Percentiles rank a stretch among this genome's conserved stretches.
These are phyloP conservation scores for Pyrenophora teres DNA, from an alignment of 2,329 filamentous ascomycete species.

Conservation along the genomic window DNA sequence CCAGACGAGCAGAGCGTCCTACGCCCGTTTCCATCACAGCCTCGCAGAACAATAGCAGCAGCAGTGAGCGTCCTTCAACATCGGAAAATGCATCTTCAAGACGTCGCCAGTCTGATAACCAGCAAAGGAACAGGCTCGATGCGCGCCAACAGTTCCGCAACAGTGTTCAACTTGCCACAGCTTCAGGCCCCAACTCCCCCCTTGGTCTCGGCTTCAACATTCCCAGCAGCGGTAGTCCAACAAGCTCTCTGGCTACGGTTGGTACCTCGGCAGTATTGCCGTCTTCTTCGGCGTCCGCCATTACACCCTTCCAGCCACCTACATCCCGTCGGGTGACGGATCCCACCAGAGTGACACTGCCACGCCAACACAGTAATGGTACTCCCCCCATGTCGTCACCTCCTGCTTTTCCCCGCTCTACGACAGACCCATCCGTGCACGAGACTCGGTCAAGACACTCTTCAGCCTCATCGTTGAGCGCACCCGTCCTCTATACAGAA, in stretches of 20 bases:
- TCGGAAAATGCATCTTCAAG: slow-evolving; percentile 29
- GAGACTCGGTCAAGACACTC: slow-evolving; percentile 25
- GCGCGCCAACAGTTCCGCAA: slow-evolving; percentile 42
- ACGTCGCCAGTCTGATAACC: slow-evolving; percentile 48
- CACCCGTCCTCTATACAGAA: slow-evolving; percentile 61
- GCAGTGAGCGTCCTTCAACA: slow-evolving; percentile 50
- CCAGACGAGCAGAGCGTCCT: slow-evolving; percentile 40
- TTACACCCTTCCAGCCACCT: slow-evolving; percentile 21
- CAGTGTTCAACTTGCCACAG: slow-evolving; percentile 30
- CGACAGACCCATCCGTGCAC: slow-evolving; percentile 31
- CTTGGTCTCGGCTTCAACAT: slow-evolving; percentile 34
- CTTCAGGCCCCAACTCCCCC: slow-evolving; percentile 39
- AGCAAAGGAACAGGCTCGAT: slow-evolving; percentile 52
- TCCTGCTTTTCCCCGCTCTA: slow-evolving; percentile 36
- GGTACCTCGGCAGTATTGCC: slow-evolving; percentile 26
- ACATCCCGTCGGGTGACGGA: slow-evolving; percentile 42
- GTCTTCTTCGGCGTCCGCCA: slow-evolving; percentile 22
- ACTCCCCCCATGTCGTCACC: slow-evolving; percentile 34
- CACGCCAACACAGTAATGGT: slow-evolving; percentile 27
- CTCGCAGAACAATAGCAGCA: slow-evolving; percentile 62
- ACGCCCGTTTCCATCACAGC: slow-evolving; percentile 28
- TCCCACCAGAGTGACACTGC: slow-evolving; percentile 26
- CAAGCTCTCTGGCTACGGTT: slow-evolving; percentile 32
- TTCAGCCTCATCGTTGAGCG: slow-evolving; percentile 15
- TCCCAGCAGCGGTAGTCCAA: slow-evolving; percentile 32